phyloP scores from a whole-genome alignment of 176 grass and related monocot genomes.

The Zea mays region DNA sequence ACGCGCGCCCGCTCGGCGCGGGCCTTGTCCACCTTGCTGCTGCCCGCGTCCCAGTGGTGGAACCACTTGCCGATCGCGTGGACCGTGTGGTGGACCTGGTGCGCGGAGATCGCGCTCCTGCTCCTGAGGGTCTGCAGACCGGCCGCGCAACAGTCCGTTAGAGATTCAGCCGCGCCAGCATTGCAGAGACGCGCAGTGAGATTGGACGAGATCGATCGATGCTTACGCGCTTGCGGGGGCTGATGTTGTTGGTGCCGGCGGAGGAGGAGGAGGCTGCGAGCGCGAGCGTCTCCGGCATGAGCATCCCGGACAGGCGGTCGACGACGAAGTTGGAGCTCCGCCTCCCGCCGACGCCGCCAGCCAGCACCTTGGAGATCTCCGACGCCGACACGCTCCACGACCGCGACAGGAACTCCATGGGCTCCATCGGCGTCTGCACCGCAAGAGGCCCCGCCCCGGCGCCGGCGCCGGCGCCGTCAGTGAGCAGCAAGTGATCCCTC shows the following conservation, averaged over 20 bases:
- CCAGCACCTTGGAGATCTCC: conserved; percentile 60
- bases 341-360: conserved; percentile 36
- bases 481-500: conserved; percentile 62
- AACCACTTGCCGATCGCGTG: conserved; percentile 76
- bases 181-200: background rate
- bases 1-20: conserved; percentile 74
- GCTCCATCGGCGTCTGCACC: conserved; percentile 54
- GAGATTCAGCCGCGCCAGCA: background rate
- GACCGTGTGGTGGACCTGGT: conserved; percentile 32
- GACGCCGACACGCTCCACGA: conserved; percentile 70
- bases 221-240: conserved; percentile 56
- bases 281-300: conserved; percentile 60
- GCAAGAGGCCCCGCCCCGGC: background rate
- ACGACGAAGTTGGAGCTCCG: conserved; percentile 70
- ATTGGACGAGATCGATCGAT: background rate
- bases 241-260: conserved; percentile 26
- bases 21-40: conserved; percentile 57
- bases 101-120: conserved; percentile 51
- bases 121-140: conserved; percentile 45
- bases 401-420: conserved; percentile 73
- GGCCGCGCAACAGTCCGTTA: too few species aligned
- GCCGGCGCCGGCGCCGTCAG: conserved; percentile 11
- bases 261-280: conserved; percentile 42
- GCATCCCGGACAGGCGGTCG: conserved; percentile 61
- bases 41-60: conserved; percentile 61